Base-by-base conservation (phyloP, 2,329 filamentous ascomycete genomes). In the Dactylellina sp. region DNA sequence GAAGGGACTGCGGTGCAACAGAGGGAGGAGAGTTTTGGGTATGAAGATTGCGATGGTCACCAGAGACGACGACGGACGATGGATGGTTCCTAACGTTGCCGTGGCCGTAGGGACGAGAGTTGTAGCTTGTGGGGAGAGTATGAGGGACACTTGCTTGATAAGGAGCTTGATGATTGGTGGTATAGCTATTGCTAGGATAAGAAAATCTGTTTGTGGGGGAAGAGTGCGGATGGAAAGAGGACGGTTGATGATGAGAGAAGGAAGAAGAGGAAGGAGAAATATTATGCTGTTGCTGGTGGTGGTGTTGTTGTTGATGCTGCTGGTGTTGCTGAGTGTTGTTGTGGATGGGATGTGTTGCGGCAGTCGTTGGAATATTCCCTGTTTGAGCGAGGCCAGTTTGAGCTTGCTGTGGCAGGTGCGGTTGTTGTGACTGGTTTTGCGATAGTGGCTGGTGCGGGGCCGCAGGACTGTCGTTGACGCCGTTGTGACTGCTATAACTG, bases 191-290 rank as follows among this genome's bases (percentile, higher is more conserved):
- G 14, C n/a, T 50, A 5, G 57, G 40, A 37, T 60, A 40, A 42
- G 49, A 40, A 37, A 50, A 56, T 18, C n/a, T n/a, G 18, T 39
- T 50, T 14, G 39, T 47, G 39, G 53, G 56, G 25, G 64, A 59
- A 20, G 42, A 35, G 2, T 22, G 25, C 22, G 40, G 49, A 37
- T 52, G 42, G 28, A 66, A 53, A 49, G 55, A 37, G 40, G 70
- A 42, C 61, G 70, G 62, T 56, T 65, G 55, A 3, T 59, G 24
- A 11, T 52, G 47, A 24, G 56, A 37, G 49, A 42, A 37, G 44
- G 44, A 16, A 9, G 50, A 39, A 9, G 50, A 37, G 62, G 53
- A 40, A 35, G 44, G 16, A 52, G 16, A 44, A 16, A 46, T 9
- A 42, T 32, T 47, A 16, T 46, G 16, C 12, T 55, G 25, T 24